Conservation (phyloP, 2,329 filamentous ascomycete genomes). For the Exophiala lecanii-corni region DNA sequence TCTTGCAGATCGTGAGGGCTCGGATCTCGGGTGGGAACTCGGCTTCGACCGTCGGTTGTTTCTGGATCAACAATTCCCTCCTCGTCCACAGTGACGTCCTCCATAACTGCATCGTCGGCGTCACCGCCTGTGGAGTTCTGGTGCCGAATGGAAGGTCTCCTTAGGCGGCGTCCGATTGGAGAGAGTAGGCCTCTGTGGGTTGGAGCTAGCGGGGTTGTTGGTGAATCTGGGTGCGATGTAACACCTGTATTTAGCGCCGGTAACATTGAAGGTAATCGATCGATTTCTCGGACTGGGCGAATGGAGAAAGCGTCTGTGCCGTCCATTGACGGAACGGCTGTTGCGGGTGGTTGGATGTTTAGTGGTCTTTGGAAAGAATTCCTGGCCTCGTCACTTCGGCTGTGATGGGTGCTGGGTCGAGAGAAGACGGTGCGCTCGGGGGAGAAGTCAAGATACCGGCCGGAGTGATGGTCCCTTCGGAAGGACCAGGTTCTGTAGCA, state of each 20-base stretch:
- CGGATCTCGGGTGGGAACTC: slow-evolving; percentile 18
- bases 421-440: slow-evolving; percentile 63
- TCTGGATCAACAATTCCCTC: slow-evolving; percentile 49
- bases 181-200: slow-evolving; percentile 53
- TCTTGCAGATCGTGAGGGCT: slow-evolving; percentile 19
- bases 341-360: slow-evolving; percentile 62
- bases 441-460: slow-evolving; percentile 65
- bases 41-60: slow-evolving; percentile 66
- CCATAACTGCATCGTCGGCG: slow-evolving; percentile 77
- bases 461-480: slow-evolving; percentile 60
- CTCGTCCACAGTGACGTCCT: slow-evolving; percentile 69
- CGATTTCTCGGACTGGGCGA: slow-evolving; percentile 73
- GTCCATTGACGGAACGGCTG: slow-evolving; percentile 64
- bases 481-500: slow-evolving; percentile 43
- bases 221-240: slow-evolving; percentile 85
- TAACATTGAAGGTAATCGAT: slow-evolving; percentile 79
- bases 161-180: slow-evolving; percentile 53
- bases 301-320: slow-evolving; percentile 66
- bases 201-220: slow-evolving; percentile 74
- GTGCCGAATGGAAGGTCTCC: slow-evolving; percentile 81
- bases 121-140: slow-evolving; percentile 83
- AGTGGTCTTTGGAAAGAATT: slow-evolving; percentile 49
- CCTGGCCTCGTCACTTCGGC: slow-evolving; percentile 40
- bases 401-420: slow-evolving; percentile 45
- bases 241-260: slow-evolving; percentile 64